A percentile compares a stretch with the other conserved stretches of the same genome.
Conservation (phyloP, 2,329 filamentous ascomycete genomes). For the Ascochyta lentis region DNA sequence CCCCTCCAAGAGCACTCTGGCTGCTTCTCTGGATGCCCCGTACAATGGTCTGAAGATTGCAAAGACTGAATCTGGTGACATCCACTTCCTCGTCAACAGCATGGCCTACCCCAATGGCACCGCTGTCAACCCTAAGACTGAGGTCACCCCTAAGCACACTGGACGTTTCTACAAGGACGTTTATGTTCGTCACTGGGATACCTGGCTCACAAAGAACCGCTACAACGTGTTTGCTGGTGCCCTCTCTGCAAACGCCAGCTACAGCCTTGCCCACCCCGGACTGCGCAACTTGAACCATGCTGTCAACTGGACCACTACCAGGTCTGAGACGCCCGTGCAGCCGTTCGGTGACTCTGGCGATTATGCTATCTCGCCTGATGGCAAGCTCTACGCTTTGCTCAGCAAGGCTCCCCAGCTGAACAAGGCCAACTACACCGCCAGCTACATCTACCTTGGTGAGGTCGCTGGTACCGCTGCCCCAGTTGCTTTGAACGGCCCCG, state of each 20-base stretch:
- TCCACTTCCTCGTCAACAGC: conserved; percentile 61
- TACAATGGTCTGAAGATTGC: conserved; percentile 59
- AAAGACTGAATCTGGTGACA: conserved; percentile 47
- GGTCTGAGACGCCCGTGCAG: conserved; percentile 71
- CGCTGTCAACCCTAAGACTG: conserved; percentile 70
- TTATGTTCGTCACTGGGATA: conserved; percentile 84
- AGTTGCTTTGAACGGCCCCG: conserved; percentile 44
- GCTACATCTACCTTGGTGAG: conserved; percentile 77
- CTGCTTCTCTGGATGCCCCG: conserved; percentile 54
- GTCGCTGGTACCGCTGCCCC: conserved; percentile 63
- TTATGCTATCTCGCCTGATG: conserved; percentile 74
- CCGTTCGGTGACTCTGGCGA: conserved; percentile 80
- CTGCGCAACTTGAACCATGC: conserved; percentile 66
- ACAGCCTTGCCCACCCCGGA: conserved; percentile 39
- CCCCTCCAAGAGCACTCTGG: conserved; percentile 38
- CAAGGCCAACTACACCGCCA: conserved; percentile 78
- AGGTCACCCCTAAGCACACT: conserved; percentile 64
- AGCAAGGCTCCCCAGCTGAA: conserved; percentile 76
- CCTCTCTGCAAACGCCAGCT: conserved; percentile 51
- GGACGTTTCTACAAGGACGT: conserved; percentile 76
- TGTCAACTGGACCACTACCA: conserved; percentile 60
- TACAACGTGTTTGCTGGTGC: conserved; percentile 77
- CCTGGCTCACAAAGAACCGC: conserved; percentile 71
- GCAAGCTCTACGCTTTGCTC: conserved; percentile 69
- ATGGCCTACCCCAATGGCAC: conserved; percentile 72